Percentiles rank a stretch among this genome's conserved stretches.
phyloP scores from a whole-genome alignment of 805 yeast genomes.

The Cyberlindnera saturnus region DNA sequence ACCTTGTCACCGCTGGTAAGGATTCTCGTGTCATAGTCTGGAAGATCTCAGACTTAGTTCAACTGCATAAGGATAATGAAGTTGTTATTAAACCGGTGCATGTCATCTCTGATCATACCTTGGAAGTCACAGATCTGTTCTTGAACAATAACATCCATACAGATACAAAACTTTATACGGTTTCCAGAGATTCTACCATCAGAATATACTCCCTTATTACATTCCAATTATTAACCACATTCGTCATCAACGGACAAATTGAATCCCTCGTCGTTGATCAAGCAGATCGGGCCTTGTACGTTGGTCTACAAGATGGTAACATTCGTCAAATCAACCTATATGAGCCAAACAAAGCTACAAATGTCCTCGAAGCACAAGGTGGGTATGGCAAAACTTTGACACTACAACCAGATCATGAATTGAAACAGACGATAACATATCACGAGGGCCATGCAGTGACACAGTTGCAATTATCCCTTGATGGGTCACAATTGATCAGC shows the following conservation, averaged over 20 bases:
- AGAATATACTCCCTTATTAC: slow-evolving; percentile 55
- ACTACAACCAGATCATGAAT: slow-evolving; percentile 41
- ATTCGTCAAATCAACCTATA: slow-evolving; percentile 53
- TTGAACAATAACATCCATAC: slow-evolving; percentile 44
- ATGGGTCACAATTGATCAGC: slow-evolving; percentile 64
- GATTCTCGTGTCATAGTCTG: slow-evolving; percentile 79
- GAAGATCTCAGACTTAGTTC: slow-evolving; percentile 57
- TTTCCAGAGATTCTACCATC: slow-evolving; percentile 69
- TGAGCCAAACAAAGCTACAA: slow-evolving; percentile 22
- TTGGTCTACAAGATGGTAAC: slow-evolving; percentile 60
- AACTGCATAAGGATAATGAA: slow-evolving; percentile 27
- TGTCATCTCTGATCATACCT: slow-evolving; percentile 48
- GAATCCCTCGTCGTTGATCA: slow-evolving; percentile 65
- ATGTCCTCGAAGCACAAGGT: slow-evolving; percentile 23
- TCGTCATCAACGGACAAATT: slow-evolving; percentile 57
- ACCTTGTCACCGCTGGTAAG: slow-evolving; percentile 66
- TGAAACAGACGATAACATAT: slow-evolving; percentile 45
- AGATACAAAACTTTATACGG: slow-evolving; percentile 62
- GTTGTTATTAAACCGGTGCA: slow-evolving; percentile 47
- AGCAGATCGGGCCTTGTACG: slow-evolving; percentile 67
- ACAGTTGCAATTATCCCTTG: slow-evolving; percentile 55
- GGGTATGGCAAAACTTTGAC: slow-evolving; percentile 26
- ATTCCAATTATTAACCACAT: slow-evolving; percentile 52
- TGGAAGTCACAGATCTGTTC: slow-evolving; percentile 44
- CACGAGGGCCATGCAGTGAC: slow-evolving; percentile 42